Base-by-base conservation (phyloP, 768 basidiomycete genomes). In the Auriscalpium orientale region DNA sequence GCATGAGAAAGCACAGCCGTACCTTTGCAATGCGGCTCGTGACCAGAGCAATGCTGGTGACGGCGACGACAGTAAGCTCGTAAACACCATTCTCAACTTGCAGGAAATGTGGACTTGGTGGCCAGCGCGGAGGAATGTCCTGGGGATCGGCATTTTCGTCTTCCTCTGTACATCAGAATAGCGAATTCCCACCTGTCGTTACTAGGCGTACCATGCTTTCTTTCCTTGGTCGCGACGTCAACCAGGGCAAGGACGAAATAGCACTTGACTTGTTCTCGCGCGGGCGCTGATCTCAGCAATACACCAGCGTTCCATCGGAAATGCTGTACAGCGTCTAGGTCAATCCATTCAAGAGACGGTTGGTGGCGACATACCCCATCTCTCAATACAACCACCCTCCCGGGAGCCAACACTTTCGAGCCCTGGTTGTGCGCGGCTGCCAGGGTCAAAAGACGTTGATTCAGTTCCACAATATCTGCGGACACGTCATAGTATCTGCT, bases 341-440 rank as follows among this genome's bases (percentile, higher is more conserved):
- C 28, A 28, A 28, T 28, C 28, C 28, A 28, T 28, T 28, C 28
- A 7, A 28, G 5, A 28, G 28, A 3, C 28, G 7, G 28, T 28
- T 35, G 3, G 21, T 20, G 21, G 8, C 28, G 22, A 10, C 85
- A 64, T 70, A 97, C 95, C 40, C 80, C 79, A 66, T 98, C 87
- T 49, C 85, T 82, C 37, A 99, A 72, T 37, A 98, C 69, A 2
- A 98, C 82, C 18, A 98, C 83, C 53, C 97, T 78, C 3, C 95
- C 95, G 0, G 82, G 65, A 15, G 74, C 68, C 47, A 98, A 70
- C 6, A 81, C 70, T 71, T 89, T 94, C 15, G 73, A 72, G 4
- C 88, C 89, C 58, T 85, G 83, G 28, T 79, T 76, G 56, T 85
- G 79, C 18, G 68, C 66, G 2, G 78, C 68, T 1, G 84, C 88